Base-by-base conservation (phyloP, 805 yeast species). In the Blastobotrys terrestris region DNA sequence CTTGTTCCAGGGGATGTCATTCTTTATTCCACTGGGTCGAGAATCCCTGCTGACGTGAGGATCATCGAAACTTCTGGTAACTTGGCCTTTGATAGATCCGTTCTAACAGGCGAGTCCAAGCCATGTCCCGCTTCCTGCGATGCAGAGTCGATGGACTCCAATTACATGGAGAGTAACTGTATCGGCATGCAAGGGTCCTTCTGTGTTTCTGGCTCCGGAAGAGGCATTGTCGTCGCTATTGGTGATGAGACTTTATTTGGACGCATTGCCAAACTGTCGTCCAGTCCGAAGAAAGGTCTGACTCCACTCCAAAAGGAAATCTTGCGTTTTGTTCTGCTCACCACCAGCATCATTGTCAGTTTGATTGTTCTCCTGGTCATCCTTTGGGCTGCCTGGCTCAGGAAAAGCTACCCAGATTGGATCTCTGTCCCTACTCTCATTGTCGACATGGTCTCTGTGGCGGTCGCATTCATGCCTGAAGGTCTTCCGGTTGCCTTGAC, bases 401-500 rank as follows among this genome's bases (percentile, higher is more conserved):
- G 70, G 31, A 54, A 26, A 18, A 52, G 52, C 14, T 68, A 73
- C 53, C 75, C 74, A 11, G 67, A 63, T 44, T 74, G 77, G 78
- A 72, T 76, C 44, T 56, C 63, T 44, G 72, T 67, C 76, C 1
- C 72, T 53, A 75, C 79, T 6, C 67, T 78, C 45, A 73, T 81
- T 16, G 65, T 78, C 49, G 66, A 77, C 39, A 72, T 77, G 45
- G 75, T 79, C 20, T 78, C 81, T 16, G 62, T 62, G 42, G 69
- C 66, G 45, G 78, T 77, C 42, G 72, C 81, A 1, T 77, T 77
- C 53, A 74, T 77, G 47, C 97, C 97, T 73, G 97, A 90, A 63
- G 97, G 97, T 86, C 83, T 90, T 72, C 97, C 97, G 73, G 96
- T 96, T 72, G 97, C 91, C 70, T 96, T 89, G 64, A 90, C 97